These are phyloP conservation scores for Venturia oleaginea DNA, from an alignment of 2,329 filamentous ascomycete genomes.

Conservation along the genomic window DNA sequence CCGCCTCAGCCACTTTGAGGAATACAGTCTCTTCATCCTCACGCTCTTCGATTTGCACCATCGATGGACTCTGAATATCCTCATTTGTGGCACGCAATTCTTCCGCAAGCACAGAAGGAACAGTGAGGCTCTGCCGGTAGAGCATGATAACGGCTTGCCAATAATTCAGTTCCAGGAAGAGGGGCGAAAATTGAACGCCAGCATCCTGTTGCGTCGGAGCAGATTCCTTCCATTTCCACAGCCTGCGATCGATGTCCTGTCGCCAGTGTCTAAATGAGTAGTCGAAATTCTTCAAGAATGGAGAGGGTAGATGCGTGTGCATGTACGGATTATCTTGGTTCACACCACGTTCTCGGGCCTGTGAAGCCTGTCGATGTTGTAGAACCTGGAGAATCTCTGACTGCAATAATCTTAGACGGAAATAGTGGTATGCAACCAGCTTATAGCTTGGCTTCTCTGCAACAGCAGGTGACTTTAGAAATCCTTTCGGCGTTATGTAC, in stretches of 20 bases:
- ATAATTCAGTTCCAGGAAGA: slow-evolving; percentile 91
- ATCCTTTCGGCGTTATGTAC: slow-evolving; percentile 73
- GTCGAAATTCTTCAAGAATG: slow-evolving; percentile 74
- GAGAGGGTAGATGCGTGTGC: slow-evolving; percentile 69
- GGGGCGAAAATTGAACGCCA: slow-evolving; percentile 78
- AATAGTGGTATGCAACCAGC: slow-evolving; percentile 83
- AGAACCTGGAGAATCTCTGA: slow-evolving; percentile 92
- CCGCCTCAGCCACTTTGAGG: slow-evolving; percentile 88
- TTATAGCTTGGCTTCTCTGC: slow-evolving; percentile 70
- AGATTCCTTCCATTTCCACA: slow-evolving; percentile 78
- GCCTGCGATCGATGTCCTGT: slow-evolving; percentile 70
- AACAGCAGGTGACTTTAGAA: slow-evolving; percentile 52
- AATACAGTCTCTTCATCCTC: slow-evolving; percentile 89
- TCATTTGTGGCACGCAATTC: slow-evolving; percentile 55
- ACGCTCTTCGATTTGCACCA: slow-evolving; percentile 55
- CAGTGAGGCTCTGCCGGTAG: slow-evolving; percentile 81
- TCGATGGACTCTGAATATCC: slow-evolving; percentile 50
- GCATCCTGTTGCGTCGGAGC: slow-evolving; percentile 71
- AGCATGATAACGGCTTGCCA: slow-evolving; percentile 97
- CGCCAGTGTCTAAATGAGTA: slow-evolving; percentile 77
- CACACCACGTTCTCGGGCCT: slow-evolving; percentile 57
- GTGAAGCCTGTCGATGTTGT: slow-evolving; percentile 82
- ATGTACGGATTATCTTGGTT: slow-evolving; percentile 62
- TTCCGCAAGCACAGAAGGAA: slow-evolving; percentile 73
- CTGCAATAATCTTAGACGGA: slow-evolving; percentile 77